Conservation (phyloP, 1,284 basidiomycete genomes). For the Schizophyllum amplum region DNA sequence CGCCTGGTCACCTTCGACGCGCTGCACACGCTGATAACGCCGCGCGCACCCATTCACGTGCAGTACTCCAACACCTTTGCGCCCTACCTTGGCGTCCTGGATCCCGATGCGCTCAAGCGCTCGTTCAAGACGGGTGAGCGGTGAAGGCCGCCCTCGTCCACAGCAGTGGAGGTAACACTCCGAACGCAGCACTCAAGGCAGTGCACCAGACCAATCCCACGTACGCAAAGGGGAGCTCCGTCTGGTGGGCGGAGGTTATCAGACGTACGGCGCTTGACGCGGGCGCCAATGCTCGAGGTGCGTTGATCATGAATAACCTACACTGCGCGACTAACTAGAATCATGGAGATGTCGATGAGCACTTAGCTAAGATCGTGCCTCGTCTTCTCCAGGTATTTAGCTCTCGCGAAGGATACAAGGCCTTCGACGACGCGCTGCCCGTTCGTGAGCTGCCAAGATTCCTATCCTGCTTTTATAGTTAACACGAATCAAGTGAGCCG, state of each 20-base stretch:
- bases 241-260: conserved; percentile 72
- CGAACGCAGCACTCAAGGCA: conserved; percentile 47
- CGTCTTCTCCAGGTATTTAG: conserved; percentile 57
- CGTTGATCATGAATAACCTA: not conserved
- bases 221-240: conserved; percentile 36
- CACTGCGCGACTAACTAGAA: not conserved
- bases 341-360: conserved; percentile 45
- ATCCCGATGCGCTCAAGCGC: conserved; percentile 38
- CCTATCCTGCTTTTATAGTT: conserved; percentile 1
- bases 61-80: conserved; percentile 63
- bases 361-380: conserved; percentile 44
- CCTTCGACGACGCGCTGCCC: conserved; percentile 55
- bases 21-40: conserved; percentile 59
- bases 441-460: conserved; percentile 36
- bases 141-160: conserved; percentile 5
- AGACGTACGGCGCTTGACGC: conserved; percentile 62
- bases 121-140: conserved; percentile 61
- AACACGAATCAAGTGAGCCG: conserved; percentile 38
- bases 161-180: conserved; percentile 1
- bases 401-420: conserved; percentile 59
- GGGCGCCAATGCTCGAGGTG: conserved; percentile 51
- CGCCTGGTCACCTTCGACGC: conserved; percentile 66
- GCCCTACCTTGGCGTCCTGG: conserved; percentile 52
- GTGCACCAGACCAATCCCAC: conserved; percentile 52
- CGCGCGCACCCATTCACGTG: conserved; percentile 54